Evolutionary conservation across 108 stramenopile genomes (phyloP).

Genomic region (Epipyxis sp.): DNA sequence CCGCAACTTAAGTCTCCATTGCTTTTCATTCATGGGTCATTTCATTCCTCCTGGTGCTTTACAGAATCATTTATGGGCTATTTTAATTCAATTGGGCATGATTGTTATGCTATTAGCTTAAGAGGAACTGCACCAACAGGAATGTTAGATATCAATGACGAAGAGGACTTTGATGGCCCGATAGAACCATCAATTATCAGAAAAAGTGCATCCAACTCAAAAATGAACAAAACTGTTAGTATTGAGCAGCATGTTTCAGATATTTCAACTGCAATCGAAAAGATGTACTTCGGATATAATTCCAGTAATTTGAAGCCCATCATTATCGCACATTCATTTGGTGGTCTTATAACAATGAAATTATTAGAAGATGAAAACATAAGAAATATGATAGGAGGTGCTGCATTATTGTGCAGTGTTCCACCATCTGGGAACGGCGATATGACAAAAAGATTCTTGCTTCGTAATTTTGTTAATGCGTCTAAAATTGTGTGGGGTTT

Average conservation of each 20-base stretch:
- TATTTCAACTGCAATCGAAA: conserved; percentile 50
- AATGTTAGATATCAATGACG: background rate
- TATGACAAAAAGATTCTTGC: conserved; percentile 57
- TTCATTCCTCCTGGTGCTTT: conserved; percentile 72
- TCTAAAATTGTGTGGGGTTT: conserved; percentile 65
- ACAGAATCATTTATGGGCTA: conserved; percentile 56
- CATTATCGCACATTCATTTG: conserved; percentile 35
- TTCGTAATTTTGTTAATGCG: conserved; percentile 23
- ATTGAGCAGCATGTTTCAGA: conserved; percentile 40
- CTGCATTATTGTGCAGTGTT: conserved; percentile 69
- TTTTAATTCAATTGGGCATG: conserved; percentile 58
- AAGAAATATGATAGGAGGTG: conserved; percentile 36
- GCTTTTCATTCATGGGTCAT: conserved; percentile 67
- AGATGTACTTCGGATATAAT: conserved; percentile 60
- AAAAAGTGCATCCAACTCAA: too few species aligned
- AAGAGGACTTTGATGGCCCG: too few species aligned
- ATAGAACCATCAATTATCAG: too few species aligned
- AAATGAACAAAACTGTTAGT: conserved; percentile 30
- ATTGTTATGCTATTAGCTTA: conserved; percentile 57
- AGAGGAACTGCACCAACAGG: conserved; percentile 64
- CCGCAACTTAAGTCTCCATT: conserved; percentile 56
- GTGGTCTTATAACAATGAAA: conserved; percentile 40
- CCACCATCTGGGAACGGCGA: conserved; percentile 77
- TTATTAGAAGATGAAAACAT: conserved; percentile 35
- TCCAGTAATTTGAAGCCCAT: conserved; percentile 14